phyloP scores from a whole-genome alignment of 2,329 filamentous ascomycete genomes.

The Verticillium zaregamsianum region DNA sequence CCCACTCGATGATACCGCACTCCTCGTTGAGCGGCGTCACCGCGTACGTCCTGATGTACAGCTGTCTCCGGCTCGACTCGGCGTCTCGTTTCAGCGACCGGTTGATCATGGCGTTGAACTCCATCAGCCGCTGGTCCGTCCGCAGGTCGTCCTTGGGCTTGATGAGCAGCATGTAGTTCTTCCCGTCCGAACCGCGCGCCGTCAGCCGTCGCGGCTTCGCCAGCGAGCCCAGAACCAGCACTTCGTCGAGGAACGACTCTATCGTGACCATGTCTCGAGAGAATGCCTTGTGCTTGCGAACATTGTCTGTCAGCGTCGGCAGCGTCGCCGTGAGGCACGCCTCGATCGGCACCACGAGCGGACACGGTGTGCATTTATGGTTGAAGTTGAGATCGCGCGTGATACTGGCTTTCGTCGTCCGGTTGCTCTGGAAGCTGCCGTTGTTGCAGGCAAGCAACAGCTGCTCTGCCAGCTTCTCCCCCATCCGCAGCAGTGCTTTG shows the following conservation, averaged over 20 bases:
- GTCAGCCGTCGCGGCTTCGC: constrained; percentile 89
- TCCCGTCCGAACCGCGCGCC: constrained; percentile 84
- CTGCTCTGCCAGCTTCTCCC: constrained; percentile 79
- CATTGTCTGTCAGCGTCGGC: constrained; percentile 67
- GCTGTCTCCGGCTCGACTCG: constrained; percentile 81
- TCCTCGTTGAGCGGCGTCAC: constrained; percentile 97
- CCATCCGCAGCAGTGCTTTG: constrained; percentile 67
- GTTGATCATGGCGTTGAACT: constrained; percentile 98
- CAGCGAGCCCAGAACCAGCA: constrained; percentile 83
- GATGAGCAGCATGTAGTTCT: constrained; percentile 83
- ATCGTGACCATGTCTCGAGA: constrained; percentile 83
- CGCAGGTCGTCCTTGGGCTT: constrained; percentile 98
- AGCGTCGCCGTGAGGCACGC: constrained; percentile 77
- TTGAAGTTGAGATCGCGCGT: constrained; percentile 77
- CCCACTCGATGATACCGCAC: constrained; percentile 97
- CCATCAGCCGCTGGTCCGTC: constrained; percentile 97
- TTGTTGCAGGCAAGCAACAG: constrained; percentile 77
- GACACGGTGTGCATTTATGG: constrained; percentile 75
- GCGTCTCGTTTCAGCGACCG: constrained; percentile 86
- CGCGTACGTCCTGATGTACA: constrained; percentile 96
- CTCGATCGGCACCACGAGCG: constrained; percentile 86
- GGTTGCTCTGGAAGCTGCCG: constrained; percentile 66
- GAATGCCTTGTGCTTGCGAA: constrained; percentile 80
- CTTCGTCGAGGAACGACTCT: constrained; percentile 75
- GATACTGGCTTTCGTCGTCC: constrained; percentile 66